These are phyloP conservation scores for Aspergillus fumigatus DNA, from an alignment of 2,329 filamentous ascomycete genomes.

Conservation along the genomic window DNA sequence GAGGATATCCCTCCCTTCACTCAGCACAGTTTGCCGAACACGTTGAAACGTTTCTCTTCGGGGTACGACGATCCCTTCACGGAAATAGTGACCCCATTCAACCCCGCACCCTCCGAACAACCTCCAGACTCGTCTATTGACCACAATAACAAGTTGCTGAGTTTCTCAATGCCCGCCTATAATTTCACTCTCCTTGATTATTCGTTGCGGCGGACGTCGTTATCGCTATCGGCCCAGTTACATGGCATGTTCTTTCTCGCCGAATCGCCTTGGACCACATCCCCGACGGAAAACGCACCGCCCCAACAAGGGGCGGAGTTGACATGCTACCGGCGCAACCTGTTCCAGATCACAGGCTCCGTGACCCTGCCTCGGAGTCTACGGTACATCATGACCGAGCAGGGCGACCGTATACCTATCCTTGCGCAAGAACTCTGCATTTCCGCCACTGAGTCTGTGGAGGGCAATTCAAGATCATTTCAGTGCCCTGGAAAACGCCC, in stretches of 20 bases:
- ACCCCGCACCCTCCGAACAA: constrained; percentile 42
- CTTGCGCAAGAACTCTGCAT: constrained; percentile 80
- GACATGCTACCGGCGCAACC: constrained; percentile 91
- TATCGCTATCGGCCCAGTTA: constrained; percentile 58
- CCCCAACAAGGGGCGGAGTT: constrained; percentile 60
- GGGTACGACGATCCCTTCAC: constrained; percentile 49
- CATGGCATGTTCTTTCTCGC: constrained; percentile 67
- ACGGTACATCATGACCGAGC: constrained; percentile 75
- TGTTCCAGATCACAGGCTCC: constrained; percentile 93
- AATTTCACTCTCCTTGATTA: constrained; percentile 59
- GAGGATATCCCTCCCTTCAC: constrained; percentile 49
- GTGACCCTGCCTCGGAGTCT: constrained; percentile 74
- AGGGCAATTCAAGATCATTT: constrained; percentile 88
- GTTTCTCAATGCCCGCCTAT: constrained; percentile 62
- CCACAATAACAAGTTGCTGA: constrained; percentile 66
- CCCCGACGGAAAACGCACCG: constrained; percentile 50
- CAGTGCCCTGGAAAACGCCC: constrained; percentile 96
- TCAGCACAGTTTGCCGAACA: constrained; percentile 36
- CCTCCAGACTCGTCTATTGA: constrained; percentile 57
- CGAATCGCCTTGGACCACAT: constrained; percentile 59
- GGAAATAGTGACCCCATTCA: constrained; percentile 45
- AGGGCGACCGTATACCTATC: constrained; percentile 78
- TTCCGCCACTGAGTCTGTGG: constrained; percentile 90
- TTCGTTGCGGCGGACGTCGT: constrained; percentile 50
- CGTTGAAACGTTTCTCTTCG: constrained; percentile 48